Conservation (phyloP, 768 basidiomycete species). For the Xerocomellus dryophilus region DNA sequence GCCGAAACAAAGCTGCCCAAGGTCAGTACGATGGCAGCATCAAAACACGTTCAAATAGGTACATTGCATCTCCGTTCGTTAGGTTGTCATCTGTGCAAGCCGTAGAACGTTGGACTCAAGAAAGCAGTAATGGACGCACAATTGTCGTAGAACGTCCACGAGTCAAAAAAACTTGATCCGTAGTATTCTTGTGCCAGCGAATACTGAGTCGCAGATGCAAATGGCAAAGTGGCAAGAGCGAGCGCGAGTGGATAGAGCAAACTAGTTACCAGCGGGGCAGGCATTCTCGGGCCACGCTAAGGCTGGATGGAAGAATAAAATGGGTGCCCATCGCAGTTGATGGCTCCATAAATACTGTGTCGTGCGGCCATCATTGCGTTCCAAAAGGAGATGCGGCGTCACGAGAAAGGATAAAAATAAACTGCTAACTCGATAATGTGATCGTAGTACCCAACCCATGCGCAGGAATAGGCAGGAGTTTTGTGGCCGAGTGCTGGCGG, state of each 20-base stretch:
- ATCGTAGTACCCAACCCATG: not conserved
- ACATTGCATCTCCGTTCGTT: constrained; percentile 64
- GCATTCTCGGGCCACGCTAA: constrained; percentile 7
- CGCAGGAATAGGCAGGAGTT: not conserved
- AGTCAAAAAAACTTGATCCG: constrained; percentile 63
- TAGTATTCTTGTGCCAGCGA: constrained; percentile 53
- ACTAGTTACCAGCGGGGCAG: not conserved
- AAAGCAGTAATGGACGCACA: constrained; percentile 37
- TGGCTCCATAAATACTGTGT: constrained; percentile 10
- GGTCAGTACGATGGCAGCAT: constrained; percentile 1
- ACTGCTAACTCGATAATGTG: not conserved
- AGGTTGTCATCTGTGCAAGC: constrained; percentile 56
- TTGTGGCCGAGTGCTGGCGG: not conserved
- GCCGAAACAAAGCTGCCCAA: constrained; percentile 46
- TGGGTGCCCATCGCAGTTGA: not conserved
- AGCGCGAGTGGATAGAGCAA: constrained; percentile 7
- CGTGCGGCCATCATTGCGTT: not conserved
- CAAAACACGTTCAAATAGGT: constrained; percentile 8
- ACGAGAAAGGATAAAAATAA: not conserved
- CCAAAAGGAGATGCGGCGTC: not conserved
- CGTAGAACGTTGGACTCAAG: not conserved
- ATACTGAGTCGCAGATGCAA: constrained; percentile 39
- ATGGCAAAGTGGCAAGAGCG: constrained; percentile 7
- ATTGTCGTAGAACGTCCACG: constrained; percentile 62
- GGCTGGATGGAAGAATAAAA: not conserved